Evolutionary conservation across 1,284 basidiomycete genomes (phyloP).

Genomic region (Ceratobasidium theobromae): DNA sequence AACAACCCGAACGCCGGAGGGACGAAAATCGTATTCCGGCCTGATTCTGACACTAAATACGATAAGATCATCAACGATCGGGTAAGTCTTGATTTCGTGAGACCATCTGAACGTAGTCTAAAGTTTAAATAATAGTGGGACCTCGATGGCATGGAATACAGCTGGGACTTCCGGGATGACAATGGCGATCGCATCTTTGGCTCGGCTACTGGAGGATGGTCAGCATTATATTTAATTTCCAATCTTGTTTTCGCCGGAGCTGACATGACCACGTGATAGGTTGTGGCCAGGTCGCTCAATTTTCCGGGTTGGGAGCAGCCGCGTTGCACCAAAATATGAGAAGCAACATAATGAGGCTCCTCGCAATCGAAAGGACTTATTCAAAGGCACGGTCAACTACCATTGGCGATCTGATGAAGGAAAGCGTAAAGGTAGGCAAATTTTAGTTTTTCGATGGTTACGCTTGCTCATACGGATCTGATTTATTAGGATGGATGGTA

Average conservation of each 20-base stretch:
- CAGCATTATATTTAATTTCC: too few relatives aligned
- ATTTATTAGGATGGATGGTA: constrained; percentile 30
- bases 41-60: constrained; percentile 32
- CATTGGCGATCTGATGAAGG: constrained; percentile 31
- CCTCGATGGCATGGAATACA: constrained; percentile 18
- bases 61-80: constrained; percentile 22
- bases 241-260: too few relatives aligned
- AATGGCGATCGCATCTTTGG: constrained; percentile 3
- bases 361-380: constrained; percentile 30
- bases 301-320: constrained; percentile 30
- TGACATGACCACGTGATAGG: not conserved
- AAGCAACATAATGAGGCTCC: constrained; percentile 24
- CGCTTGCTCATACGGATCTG: not conserved
- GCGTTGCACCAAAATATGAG: constrained; percentile 20
- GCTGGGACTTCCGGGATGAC: constrained; percentile 26
- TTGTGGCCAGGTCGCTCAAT: constrained; percentile 32
- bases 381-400: constrained; percentile 31
- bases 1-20: constrained; percentile 28
- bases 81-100: too few relatives aligned
- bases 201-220: constrained; percentile 31
- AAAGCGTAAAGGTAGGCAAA: constrained; percentile 13
- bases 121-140: constrained; percentile 11
- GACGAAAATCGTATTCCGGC: constrained; percentile 30
- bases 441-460: not conserved
- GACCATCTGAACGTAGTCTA: not conserved